Conservation (phyloP, 345 rosid genomes). For the Laguncularia racemosa region DNA sequence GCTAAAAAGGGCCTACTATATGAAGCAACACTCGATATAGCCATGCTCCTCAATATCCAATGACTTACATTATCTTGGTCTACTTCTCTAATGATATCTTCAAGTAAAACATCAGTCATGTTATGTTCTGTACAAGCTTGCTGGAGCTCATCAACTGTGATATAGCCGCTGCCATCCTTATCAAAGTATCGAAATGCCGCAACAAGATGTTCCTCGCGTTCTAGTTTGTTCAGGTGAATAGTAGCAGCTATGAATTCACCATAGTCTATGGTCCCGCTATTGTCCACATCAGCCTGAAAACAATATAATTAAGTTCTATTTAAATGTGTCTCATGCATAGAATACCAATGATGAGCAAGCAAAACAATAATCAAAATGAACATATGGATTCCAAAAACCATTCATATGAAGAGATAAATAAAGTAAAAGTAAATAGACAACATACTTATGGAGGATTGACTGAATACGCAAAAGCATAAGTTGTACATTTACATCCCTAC, state of each 20-base stretch:
- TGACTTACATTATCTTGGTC: conserved; percentile 92
- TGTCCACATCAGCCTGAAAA: conserved; percentile 88
- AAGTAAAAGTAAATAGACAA: not conserved
- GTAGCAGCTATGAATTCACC: conserved; percentile 98
- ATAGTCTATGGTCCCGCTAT: conserved; percentile 92
- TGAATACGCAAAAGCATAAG: too few species aligned
- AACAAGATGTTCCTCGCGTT: conserved; percentile 94
- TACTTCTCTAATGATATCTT: conserved; percentile 86
- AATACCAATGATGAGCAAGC: not conserved
- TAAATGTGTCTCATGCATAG: not conserved
- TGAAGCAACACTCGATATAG: too few species aligned
- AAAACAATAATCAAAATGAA: not conserved
- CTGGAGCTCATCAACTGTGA: conserved; percentile 93
- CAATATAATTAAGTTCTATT: too few species aligned
- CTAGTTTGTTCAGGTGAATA: conserved; percentile 86
- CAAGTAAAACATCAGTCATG: conserved; percentile 80
- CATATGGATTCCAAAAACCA: too few species aligned
- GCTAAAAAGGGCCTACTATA: too few species aligned
- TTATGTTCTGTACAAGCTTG: conserved; percentile 89
- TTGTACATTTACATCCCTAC: too few species aligned
- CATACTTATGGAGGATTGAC: too few species aligned
- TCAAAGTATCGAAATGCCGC: conserved; percentile 94
- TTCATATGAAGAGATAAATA: not conserved
- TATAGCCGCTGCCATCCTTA: conserved; percentile 94
- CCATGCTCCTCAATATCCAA: not conserved